Conservation (phyloP, 164 flowering plant species). For the Warburgia ugandensis region DNA sequence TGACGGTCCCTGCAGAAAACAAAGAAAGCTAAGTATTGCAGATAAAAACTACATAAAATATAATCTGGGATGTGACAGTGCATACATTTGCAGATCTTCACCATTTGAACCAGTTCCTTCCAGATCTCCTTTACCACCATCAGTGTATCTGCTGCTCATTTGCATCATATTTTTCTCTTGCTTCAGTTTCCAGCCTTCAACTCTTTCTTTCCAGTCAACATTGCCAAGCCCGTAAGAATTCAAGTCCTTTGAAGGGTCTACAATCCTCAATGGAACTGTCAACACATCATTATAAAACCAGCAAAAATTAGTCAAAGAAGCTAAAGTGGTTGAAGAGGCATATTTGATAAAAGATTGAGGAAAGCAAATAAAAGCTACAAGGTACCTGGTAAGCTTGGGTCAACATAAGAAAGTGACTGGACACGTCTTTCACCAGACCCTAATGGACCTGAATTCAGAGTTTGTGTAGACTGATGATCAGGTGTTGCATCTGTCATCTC, state of each 20-base stretch:
- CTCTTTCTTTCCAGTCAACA: constrained; percentile 99
- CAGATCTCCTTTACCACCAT: constrained; percentile 34
- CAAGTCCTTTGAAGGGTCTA: constrained; percentile 90
- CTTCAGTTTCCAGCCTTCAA: constrained; percentile 82
- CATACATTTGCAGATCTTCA: constrained; percentile 23
- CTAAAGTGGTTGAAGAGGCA: neutral
- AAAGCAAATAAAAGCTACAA: neutral
- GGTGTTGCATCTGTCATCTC: constrained; percentile 78
- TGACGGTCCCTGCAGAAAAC: too few species aligned
- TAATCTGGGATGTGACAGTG: constrained; percentile 20
- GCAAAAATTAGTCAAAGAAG: constrained; percentile 8
- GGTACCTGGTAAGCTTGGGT: constrained; percentile 91
- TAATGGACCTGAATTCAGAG: constrained; percentile 79
- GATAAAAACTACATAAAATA: neutral
- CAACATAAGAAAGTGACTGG: constrained; percentile 68
- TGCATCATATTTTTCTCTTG: constrained; percentile 52
- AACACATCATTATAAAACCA: constrained; percentile 1
- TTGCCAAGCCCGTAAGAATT: constrained; percentile 93
- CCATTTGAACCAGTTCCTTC: constrained; percentile 91
- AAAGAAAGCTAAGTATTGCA: neutral
- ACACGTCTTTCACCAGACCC: constrained; percentile 74
- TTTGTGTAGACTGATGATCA: constrained; percentile 77
- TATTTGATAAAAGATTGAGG: too few species aligned
- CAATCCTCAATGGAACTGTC: constrained; percentile 92
- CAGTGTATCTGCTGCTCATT: constrained; percentile 31